phyloP scores from a whole-genome alignment of 2,329 filamentous ascomycete genomes.

The Trichoderma sp. region DNA sequence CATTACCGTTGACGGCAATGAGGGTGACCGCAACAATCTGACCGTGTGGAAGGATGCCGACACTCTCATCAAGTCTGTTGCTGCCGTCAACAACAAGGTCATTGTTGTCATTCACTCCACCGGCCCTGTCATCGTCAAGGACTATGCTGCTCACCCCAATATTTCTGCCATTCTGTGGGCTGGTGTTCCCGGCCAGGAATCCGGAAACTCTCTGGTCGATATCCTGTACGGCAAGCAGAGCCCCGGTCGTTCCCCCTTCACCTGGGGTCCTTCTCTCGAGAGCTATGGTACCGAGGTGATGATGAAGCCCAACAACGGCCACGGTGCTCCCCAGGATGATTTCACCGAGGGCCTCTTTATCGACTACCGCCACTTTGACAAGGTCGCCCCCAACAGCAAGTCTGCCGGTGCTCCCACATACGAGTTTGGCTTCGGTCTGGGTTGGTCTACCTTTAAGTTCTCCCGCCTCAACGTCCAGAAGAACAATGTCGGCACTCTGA shows the following conservation, averaged over 20 bases:
- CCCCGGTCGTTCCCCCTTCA: conserved; percentile 79
- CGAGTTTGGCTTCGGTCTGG: conserved; percentile 80
- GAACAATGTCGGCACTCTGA: conserved; percentile 53
- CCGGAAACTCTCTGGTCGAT: conserved; percentile 75
- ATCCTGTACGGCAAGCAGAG: conserved; percentile 82
- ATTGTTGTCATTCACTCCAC: conserved; percentile 88
- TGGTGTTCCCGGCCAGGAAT: conserved; percentile 80
- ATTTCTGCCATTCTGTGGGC: conserved; percentile 83
- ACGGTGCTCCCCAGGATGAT: conserved; percentile 66
- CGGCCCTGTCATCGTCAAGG: conserved; percentile 74
- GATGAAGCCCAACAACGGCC: conserved; percentile 69
- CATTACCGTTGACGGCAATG: conserved; percentile 79
- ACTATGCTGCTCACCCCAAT: conserved; percentile 75
- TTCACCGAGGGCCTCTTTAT: conserved; percentile 81
- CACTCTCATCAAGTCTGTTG: conserved; percentile 76
- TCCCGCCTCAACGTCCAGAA: conserved; percentile 64
- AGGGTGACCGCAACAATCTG: conserved; percentile 88
- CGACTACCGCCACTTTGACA: conserved; percentile 69
- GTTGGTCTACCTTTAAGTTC: conserved; percentile 78
- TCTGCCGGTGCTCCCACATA: conserved; percentile 61
- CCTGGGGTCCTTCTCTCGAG: conserved; percentile 67
- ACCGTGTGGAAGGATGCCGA: conserved; percentile 87
- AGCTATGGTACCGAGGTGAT: conserved; percentile 71
- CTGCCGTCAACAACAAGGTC: conserved; percentile 78
- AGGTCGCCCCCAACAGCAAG: conserved; percentile 43